Base-by-base conservation (phyloP, 768 basidiomycete species). In the Fibroporia radiculosa region DNA sequence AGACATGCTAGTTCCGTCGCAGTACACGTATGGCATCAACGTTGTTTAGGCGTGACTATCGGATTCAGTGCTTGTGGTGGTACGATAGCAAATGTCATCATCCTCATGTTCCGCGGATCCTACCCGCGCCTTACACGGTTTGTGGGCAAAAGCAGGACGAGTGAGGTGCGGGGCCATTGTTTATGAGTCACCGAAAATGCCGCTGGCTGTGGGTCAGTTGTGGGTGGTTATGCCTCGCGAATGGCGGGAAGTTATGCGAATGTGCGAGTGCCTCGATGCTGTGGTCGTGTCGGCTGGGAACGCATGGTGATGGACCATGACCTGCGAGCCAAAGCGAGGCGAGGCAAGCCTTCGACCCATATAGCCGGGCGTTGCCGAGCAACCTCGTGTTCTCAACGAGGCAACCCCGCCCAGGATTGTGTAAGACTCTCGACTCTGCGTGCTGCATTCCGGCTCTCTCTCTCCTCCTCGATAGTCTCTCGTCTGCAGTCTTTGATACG, bases 301-400 rank as follows among this genome's bases (percentile, higher is more conserved):
- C 41, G 29, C 41, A 42, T 42, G 41, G 27, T 42, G 41, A 42
- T 42, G 41, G 41, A 5, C 18, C 16, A 32, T 27, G 24, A 19
- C 8, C n/a, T 31, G 5, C 14, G 23, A 34, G 34, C 34, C 33
- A 20, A 16, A 36, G 23, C 35, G 27, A 16, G 22, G 3, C 22
- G 19, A 4, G 39, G 23, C 3, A 14, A 11, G 7, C 12, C 16
- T 12, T 18, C 28, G 29, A 31, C 8, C 22, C 6, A 20, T 38
- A 25, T 31, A 29, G 22, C 13, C 47, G 47, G 47, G 13, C 24
- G 8, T 34, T 38, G 40, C 47, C 47, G 47, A 19, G 7, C 39
- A 12, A 23, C 47, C 47, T 48, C 47, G 42, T 48, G 47, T 48
- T 44, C 31, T 27, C 41, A 43, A 37, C 25, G 47, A 48, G 47